These are phyloP conservation scores for Myxozyma geophila DNA, from an alignment of 805 yeast genomes.

Conservation along the genomic window DNA sequence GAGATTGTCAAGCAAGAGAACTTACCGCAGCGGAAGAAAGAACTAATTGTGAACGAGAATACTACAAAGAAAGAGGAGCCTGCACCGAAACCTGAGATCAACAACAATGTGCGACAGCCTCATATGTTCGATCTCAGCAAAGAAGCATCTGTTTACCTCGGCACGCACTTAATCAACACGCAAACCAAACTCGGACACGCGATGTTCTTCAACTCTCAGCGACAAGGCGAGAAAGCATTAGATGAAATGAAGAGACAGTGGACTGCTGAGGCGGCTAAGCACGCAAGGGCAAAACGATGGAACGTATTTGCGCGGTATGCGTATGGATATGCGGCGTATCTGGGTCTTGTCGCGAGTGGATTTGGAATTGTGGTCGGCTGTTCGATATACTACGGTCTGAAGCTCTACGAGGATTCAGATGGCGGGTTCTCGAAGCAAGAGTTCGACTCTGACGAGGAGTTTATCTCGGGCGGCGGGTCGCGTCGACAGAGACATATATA, in stretches of 20 bases:
- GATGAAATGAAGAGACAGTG: neutral
- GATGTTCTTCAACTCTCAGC: neutral
- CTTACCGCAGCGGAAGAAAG: neutral
- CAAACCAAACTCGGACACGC: neutral
- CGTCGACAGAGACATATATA: constrained; percentile 24
- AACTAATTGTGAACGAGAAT: neutral
- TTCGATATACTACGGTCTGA: neutral
- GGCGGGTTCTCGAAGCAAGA: neutral
- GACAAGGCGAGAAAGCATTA: neutral
- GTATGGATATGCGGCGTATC: constrained; percentile 20
- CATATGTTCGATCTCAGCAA: neutral
- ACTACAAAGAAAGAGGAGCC: neutral
- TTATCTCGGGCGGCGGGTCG: constrained; percentile 19
- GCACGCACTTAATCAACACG: constrained; percentile 9
- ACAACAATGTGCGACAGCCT: neutral
- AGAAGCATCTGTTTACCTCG: constrained; percentile 17
- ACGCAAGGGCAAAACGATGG: neutral
- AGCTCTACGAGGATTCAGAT: constrained; percentile 8
- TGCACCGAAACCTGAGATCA: neutral
- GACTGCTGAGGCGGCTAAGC: neutral
- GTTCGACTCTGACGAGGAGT: neutral
- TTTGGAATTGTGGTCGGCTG: constrained; percentile 15
- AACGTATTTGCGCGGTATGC: constrained; percentile 4
- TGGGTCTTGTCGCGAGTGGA: constrained; percentile 19
- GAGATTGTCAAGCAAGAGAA: too few species aligned